Evolutionary conservation across 2,329 filamentous ascomycete genomes (phyloP).

Genomic region (Thielaviopsis musarum): DNA sequence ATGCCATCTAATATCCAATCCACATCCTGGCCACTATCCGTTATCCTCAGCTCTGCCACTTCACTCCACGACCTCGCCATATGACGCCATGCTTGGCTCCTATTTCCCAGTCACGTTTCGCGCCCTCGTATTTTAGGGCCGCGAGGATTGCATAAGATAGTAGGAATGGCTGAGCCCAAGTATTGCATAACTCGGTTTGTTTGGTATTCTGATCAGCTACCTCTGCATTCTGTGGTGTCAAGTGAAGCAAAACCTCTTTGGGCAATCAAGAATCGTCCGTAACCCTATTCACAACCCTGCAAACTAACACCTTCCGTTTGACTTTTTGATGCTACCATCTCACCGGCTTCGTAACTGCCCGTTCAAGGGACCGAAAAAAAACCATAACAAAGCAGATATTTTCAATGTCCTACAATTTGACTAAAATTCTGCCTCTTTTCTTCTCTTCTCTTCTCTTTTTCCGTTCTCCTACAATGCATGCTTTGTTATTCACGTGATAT

Average conservation of each 20-base stretch:
- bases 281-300: neutral
- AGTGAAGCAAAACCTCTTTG: neutral
- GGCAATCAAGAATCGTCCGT: neutral
- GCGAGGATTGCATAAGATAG: neutral
- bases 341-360: no score
- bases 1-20: no score
- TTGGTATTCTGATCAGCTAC: neutral
- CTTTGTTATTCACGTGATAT: neutral
- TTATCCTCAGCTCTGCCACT: neutral
- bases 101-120: neutral
- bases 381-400: no score
- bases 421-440: neutral
- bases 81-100: neutral
- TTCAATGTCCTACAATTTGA: neutral
- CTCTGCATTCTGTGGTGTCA: neutral
- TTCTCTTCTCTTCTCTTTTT: neutral
- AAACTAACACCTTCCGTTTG: no score
- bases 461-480: neutral
- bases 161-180: neutral
- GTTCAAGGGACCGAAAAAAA: no score
- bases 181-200: neutral
- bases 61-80: neutral
- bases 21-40: no score
- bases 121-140: neutral
- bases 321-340: no score